phyloP scores from a whole-genome alignment of 1,284 basidiomycete genomes.

The Fomitopsis palustris region DNA sequence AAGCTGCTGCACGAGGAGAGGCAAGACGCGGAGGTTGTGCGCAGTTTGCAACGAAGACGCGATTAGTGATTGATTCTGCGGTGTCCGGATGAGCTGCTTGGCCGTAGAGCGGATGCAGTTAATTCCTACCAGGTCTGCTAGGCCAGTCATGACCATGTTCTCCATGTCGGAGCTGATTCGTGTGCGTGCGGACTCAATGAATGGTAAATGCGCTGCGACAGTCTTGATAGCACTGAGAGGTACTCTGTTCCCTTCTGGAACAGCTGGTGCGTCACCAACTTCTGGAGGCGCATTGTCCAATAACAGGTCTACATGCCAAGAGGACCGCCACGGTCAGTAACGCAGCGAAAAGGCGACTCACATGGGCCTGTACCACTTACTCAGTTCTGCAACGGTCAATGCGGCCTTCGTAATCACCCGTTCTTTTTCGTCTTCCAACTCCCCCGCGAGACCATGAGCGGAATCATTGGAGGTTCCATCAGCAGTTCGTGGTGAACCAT shows the following conservation, averaged over 20 bases:
- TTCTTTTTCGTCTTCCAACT: constrained; percentile 77
- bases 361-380: constrained; percentile 39
- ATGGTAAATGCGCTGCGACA: constrained; percentile 65
- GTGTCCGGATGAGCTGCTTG: neutral
- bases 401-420: constrained; percentile 87
- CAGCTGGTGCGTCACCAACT: neutral
- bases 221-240: constrained; percentile 69
- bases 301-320: constrained; percentile 13
- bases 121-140: constrained; percentile 59
- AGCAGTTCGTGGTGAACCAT: constrained; percentile 8
- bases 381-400: constrained; percentile 83
- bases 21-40: constrained; percentile 85
- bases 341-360: neutral
- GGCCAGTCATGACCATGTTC: constrained; percentile 76
- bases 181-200: constrained; percentile 66
- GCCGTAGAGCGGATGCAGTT: too few relatives aligned
- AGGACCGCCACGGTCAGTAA: constrained; percentile 12
- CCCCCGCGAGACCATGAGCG: constrained; percentile 23
- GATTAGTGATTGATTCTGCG: constrained; percentile 82
- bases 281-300: constrained; percentile 12
- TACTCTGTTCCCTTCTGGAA: constrained; percentile 6
- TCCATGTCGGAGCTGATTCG: constrained; percentile 85
- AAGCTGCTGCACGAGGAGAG: constrained; percentile 79
- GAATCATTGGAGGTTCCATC: constrained; percentile 10
- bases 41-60: constrained; percentile 93